Conservation (phyloP, 306 rosid species). For the Mimosa pudica region DNA sequence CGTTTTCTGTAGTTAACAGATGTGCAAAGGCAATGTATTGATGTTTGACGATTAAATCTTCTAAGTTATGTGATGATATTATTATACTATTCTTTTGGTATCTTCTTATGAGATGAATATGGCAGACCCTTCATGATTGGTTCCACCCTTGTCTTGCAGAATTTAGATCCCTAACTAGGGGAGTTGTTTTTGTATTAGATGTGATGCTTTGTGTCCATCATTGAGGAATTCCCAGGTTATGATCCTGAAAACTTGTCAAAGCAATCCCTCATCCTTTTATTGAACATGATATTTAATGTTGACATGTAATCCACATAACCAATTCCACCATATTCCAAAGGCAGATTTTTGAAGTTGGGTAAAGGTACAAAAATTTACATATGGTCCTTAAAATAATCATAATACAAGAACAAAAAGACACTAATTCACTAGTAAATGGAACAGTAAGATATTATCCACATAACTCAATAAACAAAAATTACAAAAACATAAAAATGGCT, state of each 20-base stretch:
- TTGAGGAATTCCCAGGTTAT: neutral
- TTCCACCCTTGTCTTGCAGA: neutral
- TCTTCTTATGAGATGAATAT: neutral
- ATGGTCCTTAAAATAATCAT: too few species aligned
- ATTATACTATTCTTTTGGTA: neutral
- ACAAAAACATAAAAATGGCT: too few species aligned
- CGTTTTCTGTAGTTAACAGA: constrained; percentile 5
- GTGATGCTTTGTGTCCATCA: neutral
- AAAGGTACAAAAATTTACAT: too few species aligned
- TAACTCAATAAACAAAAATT: too few species aligned
- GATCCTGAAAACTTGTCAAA: neutral
- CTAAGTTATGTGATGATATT: constrained; percentile 5
- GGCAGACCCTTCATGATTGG: neutral
- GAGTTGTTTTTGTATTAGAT: neutral
- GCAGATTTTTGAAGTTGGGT: too few species aligned
- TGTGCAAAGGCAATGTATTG: constrained; percentile 9
- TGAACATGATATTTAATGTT: too few species aligned
- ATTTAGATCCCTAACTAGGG: neutral
- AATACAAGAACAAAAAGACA: too few species aligned
- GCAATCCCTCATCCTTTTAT: neutral
- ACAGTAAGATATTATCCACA: too few species aligned
- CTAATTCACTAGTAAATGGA: too few species aligned
- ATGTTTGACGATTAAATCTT: constrained; percentile 13
- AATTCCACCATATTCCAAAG: too few species aligned
- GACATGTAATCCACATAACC: too few species aligned